phyloP scores from a whole-genome alignment of 148 eudicot species.

The Rhododendron mucronatum region DNA sequence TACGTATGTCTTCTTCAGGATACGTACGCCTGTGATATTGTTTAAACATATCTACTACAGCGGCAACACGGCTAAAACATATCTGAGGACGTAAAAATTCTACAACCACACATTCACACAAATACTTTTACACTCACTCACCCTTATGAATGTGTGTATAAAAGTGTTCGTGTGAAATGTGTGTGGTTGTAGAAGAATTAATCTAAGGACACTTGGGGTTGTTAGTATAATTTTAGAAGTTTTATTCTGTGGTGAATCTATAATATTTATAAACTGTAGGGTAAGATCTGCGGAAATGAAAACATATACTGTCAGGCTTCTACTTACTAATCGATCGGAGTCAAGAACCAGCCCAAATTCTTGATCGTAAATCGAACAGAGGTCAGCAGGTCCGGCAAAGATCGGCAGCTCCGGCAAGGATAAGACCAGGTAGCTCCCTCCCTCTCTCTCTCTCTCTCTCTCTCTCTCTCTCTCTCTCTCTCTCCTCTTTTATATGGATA shows the following conservation, averaged over 20 bases:
- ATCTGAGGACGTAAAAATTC: no score
- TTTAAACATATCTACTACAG: no score
- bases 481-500: not conserved
- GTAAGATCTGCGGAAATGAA: not conserved
- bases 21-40: no score
- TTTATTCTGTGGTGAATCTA: no score
- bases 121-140: not conserved
- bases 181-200: not conserved
- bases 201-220: no score
- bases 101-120: not conserved
- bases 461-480: not conserved
- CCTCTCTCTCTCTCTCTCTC: not conserved
- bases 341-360: not conserved
- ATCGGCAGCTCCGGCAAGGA: not conserved
- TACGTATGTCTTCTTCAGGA: not conserved
- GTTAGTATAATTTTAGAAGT: no score
- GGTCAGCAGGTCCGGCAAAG: not conserved
- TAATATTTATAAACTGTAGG: not conserved
- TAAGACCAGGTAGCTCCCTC: not conserved
- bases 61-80: not conserved
- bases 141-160: not conserved
- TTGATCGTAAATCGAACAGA: not conserved
- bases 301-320: not conserved
- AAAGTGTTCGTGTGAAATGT: not conserved
- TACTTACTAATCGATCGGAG: not conserved